These are phyloP conservation scores for Sclerotinia sclerotiorum DNA, from an alignment of 2,329 filamentous ascomycete genomes.

Conservation along the genomic window DNA sequence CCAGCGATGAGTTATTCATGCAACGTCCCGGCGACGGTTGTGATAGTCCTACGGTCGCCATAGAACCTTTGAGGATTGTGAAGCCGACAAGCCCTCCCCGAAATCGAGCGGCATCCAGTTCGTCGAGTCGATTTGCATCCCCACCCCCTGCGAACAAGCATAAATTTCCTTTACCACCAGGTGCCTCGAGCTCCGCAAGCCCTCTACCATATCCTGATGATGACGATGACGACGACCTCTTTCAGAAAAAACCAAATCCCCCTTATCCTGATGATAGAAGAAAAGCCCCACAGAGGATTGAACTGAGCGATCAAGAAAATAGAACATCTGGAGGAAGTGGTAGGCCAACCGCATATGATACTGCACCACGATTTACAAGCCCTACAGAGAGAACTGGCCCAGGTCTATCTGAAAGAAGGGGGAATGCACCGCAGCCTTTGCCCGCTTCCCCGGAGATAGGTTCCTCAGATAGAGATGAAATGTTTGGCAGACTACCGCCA, in stretches of 20 bases:
- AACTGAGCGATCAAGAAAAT: conserved; percentile 27
- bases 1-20: conserved; percentile 83
- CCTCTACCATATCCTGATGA: conserved; percentile 74
- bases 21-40: conserved; percentile 46
- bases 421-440: conserved; percentile 77
- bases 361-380: conserved; percentile 38
- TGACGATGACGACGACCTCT: conserved; percentile 51
- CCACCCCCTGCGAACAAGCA: conserved; percentile 53
- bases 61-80: conserved; percentile 82
- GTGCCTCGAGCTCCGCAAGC: conserved; percentile 68
- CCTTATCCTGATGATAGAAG: conserved; percentile 42
- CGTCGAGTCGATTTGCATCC: conserved; percentile 49
- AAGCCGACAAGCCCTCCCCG: conserved; percentile 68
- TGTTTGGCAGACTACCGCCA: conserved; percentile 64
- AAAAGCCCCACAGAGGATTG: conserved; percentile 30
- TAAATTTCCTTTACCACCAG: conserved; percentile 63
- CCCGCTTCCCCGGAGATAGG: conserved; percentile 80
- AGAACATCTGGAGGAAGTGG: conserved; percentile 28
- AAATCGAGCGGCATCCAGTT: conserved; percentile 41
- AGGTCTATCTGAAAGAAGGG: conserved; percentile 76
- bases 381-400: conserved; percentile 58
- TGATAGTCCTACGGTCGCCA: conserved; percentile 65
- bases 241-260: conserved; percentile 27
- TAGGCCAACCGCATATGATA: conserved; percentile 40
- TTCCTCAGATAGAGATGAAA: conserved; percentile 70